Evolutionary conservation across 305 asterid species (phyloP).

Genomic region (Fraxinus albicans): DNA sequence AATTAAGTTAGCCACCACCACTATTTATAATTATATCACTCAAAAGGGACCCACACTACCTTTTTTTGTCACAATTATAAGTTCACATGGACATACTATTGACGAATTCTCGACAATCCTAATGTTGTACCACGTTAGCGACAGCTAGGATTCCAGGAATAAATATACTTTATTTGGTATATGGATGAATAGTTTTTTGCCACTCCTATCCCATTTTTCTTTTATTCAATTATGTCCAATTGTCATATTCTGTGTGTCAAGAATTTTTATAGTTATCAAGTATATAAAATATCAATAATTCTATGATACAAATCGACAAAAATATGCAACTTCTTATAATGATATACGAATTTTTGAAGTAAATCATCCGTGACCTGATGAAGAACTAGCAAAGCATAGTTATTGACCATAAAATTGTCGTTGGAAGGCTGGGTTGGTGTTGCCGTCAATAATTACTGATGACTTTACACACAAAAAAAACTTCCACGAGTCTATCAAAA

Average conservation of each 20-base stretch:
- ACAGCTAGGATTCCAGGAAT: neutral
- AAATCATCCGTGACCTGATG: neutral
- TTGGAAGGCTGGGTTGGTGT: neutral
- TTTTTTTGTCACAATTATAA: neutral
- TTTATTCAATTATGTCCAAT: neutral
- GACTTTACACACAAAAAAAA: neutral
- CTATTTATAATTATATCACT: neutral
- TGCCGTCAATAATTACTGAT: too few species aligned
- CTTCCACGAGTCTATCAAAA: neutral
- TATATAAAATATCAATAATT: too few species aligned
- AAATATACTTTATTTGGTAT: neutral
- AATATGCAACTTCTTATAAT: too few species aligned
- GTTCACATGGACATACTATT: conserved; percentile 26
- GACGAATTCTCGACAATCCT: neutral
- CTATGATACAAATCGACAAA: neutral
- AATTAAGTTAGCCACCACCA: conserved; percentile 15
- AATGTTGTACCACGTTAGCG: neutral
- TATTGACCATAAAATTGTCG: neutral
- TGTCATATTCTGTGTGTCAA: neutral
- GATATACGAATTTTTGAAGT: neutral
- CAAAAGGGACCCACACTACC: neutral
- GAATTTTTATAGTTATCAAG: neutral
- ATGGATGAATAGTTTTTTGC: neutral
- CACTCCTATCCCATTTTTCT: neutral
- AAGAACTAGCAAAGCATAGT: neutral